Evolutionary conservation across 2,329 filamentous ascomycete genomes (phyloP).

Genomic region (Clathrospora elynae): DNA sequence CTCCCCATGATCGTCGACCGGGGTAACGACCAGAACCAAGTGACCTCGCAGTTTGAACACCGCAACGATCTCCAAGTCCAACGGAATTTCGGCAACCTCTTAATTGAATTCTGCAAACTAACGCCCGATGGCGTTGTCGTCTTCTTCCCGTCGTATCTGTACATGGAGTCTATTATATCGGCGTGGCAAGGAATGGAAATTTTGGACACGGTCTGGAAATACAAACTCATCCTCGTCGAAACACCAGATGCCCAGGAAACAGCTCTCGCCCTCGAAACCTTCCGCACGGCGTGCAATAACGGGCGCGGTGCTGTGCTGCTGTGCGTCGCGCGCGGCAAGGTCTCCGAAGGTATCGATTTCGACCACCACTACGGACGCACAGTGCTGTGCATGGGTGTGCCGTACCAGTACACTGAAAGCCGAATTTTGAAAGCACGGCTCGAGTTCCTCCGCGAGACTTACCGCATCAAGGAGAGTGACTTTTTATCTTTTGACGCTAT

Average conservation of each 20-base stretch:
- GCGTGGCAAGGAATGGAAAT: slow-evolving; percentile 99
- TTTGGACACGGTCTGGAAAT: slow-evolving; percentile 97
- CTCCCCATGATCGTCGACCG: slow-evolving; percentile 96
- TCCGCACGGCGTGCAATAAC: slow-evolving; percentile 96
- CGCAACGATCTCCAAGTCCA: slow-evolving; percentile 97
- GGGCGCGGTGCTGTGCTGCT: slow-evolving; percentile 90
- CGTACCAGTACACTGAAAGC: slow-evolving; percentile 98
- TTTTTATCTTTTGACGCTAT: slow-evolving; percentile 99
- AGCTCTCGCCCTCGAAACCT: slow-evolving; percentile 91
- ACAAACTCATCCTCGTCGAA: slow-evolving; percentile 96
- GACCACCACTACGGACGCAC: slow-evolving; percentile 97
- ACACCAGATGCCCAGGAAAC: slow-evolving; percentile 98
- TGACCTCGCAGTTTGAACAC: slow-evolving; percentile 93
- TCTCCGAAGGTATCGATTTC: slow-evolving; percentile 98
- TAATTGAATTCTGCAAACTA: slow-evolving; percentile 94
- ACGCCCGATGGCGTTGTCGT: slow-evolving; percentile 98
- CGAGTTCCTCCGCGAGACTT: slow-evolving; percentile 95
- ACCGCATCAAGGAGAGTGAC: slow-evolving; percentile 94
- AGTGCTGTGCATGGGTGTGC: slow-evolving; percentile 94
- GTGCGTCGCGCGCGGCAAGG: slow-evolving; percentile 95
- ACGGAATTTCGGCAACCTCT: slow-evolving; percentile 89
- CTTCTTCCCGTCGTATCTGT: slow-evolving; percentile 97
- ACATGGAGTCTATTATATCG: slow-evolving; percentile 98
- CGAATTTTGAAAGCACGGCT: slow-evolving; percentile 93
- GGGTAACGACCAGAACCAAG: slow-evolving; percentile 89